Evolutionary conservation across 768 basidiomycete genomes (phyloP).

Genomic region (Collybia sordida): DNA sequence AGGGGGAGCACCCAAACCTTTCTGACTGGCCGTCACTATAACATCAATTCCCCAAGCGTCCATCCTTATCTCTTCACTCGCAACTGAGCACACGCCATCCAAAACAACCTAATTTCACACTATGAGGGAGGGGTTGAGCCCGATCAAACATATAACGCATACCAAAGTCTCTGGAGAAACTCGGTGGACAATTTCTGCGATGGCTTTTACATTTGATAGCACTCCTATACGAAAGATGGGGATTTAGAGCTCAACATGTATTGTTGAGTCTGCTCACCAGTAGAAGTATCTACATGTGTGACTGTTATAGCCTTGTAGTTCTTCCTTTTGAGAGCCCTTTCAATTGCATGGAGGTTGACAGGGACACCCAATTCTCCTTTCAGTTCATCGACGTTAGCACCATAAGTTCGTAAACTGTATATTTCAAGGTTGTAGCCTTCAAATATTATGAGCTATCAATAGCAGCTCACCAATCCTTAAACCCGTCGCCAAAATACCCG

Average conservation of each 20-base stretch:
- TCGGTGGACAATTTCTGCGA: slow-evolving; percentile 65
- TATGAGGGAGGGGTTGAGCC: too few relatives aligned
- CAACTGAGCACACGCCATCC: slow-evolving; percentile 92
- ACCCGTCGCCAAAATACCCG: slow-evolving; percentile 90
- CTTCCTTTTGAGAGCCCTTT: slow-evolving; percentile 61
- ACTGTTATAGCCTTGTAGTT: slow-evolving; percentile 82
- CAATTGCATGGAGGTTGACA: slow-evolving; percentile 53
- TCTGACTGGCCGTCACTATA: slow-evolving; percentile 77
- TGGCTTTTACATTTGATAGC: slow-evolving; percentile 69
- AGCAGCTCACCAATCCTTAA: slow-evolving; percentile 67
- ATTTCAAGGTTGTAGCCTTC: not conserved
- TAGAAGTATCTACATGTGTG: slow-evolving; percentile 90
- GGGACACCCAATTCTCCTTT: slow-evolving; percentile 67
- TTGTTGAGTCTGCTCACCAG: slow-evolving; percentile 37
- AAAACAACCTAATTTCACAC: slow-evolving; percentile 51
- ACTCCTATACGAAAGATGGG: slow-evolving; percentile 46
- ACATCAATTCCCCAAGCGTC: slow-evolving; percentile 89
- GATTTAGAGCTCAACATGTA: not conserved
- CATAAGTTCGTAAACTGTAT: slow-evolving; percentile 72
- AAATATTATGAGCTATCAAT: not conserved
- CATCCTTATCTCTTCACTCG: slow-evolving; percentile 85
- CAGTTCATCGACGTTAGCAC: slow-evolving; percentile 75
- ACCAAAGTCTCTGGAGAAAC: slow-evolving; percentile 82
- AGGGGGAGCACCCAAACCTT: slow-evolving; percentile 85
- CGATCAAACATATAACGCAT: slow-evolving; percentile 2